phyloP scores from a whole-genome alignment of 2,329 filamentous ascomycete species.

The Xylariaceae sp. region DNA sequence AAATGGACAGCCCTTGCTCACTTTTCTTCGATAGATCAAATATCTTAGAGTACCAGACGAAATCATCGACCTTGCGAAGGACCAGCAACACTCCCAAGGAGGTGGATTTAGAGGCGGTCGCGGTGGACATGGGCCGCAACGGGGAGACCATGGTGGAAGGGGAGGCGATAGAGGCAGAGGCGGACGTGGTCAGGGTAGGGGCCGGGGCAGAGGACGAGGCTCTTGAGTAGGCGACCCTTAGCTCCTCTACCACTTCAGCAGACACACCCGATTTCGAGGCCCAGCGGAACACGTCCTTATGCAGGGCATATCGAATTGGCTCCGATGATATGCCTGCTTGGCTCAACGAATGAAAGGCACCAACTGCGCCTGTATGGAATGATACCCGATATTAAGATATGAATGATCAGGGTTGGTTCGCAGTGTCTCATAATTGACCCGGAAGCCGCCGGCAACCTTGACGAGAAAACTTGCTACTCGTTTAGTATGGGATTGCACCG shows the following conservation, averaged over 20 bases:
- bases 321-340: neutral
- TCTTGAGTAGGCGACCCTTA: conserved; percentile 34
- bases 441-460: neutral
- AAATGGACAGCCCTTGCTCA: conserved; percentile 31
- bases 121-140: conserved; percentile 53
- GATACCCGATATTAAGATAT: conserved; percentile 7
- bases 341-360: neutral
- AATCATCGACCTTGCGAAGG: conserved; percentile 92
- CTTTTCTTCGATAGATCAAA: conserved; percentile 76
- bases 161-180: conserved; percentile 64
- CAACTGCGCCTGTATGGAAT: neutral
- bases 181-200: conserved; percentile 58
- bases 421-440: neutral
- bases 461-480: neutral
- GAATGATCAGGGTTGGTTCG: neutral
- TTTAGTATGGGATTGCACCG: neutral
- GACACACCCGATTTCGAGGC: neutral
- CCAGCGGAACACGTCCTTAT: neutral
- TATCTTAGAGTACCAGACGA: conserved; percentile 96
- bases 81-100: conserved; percentile 78
- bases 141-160: conserved; percentile 64
- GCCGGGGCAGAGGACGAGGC: conserved; percentile 51
- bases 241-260: neutral
- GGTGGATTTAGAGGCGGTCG: conserved; percentile 70
- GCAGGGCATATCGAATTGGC: neutral